Evolutionary conservation across 257 asterid genomes (phyloP), one percentile per base, ranked within the genome.

Genomic region (Voacanga thouarsii): DNA sequence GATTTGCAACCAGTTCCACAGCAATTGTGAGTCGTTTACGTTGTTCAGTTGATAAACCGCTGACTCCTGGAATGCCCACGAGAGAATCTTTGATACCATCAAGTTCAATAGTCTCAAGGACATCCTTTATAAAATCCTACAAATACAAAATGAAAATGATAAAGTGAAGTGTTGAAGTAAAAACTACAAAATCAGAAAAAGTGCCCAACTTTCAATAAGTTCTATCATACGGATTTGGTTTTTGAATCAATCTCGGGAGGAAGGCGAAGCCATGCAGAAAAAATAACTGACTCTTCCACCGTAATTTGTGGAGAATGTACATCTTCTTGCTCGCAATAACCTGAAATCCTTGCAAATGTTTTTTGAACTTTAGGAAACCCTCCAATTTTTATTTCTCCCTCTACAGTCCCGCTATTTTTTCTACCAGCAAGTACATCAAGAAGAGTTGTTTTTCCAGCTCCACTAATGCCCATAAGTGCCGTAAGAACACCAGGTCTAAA

Each of bases 241-340:
- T 86, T 84, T 50, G 89, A 26, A 69, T 83, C 84, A 12, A 87
- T 86, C 23, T 74, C 57, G 24, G 90, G 79, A 69, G 84, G 84
- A 63, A 89, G 93, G n/a, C 93, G 91, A 5, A 89, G 85, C 91
- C 93, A 89, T 47, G 91, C 93, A 41, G 93, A 89, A 64, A 85
- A 87, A 28, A 85, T 74, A 44, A 85, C 82, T 5, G 93, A 89
- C 80, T 89, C 93, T 76, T 89, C 85, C 7, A 89, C 84, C 41
- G 93, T 89, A 2, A 89, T 79, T 47, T 89, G 89, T 68, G 93
- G 88, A 79, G 93, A 87, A 69, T 89, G 93, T 75, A 89, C 76
- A 76, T 87, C 91, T 1, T 80, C 85, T 81, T 89, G 93, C 80
- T 89, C 93, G 55, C 91, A 89, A 80, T 89, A 89, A 33, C 91